These are phyloP conservation scores for Emiliania huxleyi DNA, from an alignment of 78 protist genomes.

Conservation along the genomic window DNA sequence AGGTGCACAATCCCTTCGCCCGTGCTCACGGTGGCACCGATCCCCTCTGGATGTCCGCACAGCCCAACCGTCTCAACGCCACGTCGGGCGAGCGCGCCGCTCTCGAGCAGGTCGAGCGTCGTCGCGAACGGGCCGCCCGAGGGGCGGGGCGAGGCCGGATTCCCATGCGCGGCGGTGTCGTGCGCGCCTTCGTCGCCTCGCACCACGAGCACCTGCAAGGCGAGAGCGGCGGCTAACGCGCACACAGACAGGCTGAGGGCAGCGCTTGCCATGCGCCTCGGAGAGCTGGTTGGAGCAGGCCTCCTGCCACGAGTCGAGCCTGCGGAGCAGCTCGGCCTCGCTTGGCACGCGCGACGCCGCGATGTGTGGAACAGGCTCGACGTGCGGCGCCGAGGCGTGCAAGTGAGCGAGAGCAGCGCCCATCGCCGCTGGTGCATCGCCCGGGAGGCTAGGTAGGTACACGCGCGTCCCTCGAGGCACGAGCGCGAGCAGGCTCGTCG, in stretches of 20 bases:
- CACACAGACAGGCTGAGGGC: too few species aligned
- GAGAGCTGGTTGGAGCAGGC: not conserved
- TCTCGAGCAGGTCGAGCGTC: not conserved
- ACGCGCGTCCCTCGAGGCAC: not conserved
- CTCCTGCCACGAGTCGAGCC: not conserved
- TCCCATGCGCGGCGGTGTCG: not conserved
- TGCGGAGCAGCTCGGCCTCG: not conserved
- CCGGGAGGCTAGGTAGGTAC: not conserved
- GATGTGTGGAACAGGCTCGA: not conserved
- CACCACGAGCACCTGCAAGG: not conserved
- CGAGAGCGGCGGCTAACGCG: too few species aligned
- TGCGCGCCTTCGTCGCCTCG: not conserved
- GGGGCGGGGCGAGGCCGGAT: not conserved
- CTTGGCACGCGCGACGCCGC: not conserved
- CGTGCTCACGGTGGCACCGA: not conserved
- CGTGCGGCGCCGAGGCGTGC: not conserved
- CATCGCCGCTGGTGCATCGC: not conserved
- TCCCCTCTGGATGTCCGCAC: not conserved
- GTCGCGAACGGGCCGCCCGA: not conserved
- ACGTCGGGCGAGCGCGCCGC: not conserved
- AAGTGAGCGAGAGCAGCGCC: not conserved
- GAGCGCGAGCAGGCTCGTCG: not conserved
- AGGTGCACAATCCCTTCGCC: not conserved
- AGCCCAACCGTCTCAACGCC: not conserved
- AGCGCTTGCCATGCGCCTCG: not conserved